Percentiles rank a stretch among this genome's conserved stretches.
Conservation (phyloP, 495 filamentous ascomycete genomes). For the Xylaria cubensis region DNA sequence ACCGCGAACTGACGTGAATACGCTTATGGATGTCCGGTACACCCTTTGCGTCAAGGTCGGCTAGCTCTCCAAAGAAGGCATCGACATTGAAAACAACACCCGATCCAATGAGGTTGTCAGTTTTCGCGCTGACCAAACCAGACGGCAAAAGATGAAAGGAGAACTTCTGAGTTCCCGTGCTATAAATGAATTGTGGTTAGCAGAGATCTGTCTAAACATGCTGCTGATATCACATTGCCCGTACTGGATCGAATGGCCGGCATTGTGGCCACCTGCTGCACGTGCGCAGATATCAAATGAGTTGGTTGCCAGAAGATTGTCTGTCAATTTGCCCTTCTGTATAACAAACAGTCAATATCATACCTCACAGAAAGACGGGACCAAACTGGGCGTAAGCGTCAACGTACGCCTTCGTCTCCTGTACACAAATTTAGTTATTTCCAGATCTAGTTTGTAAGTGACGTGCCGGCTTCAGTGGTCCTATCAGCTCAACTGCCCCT, state of each 20-base stretch:
- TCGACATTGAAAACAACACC: slow-evolving; percentile 86
- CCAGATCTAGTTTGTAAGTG: slow-evolving; percentile 8
- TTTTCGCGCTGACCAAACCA: slow-evolving; percentile 76
- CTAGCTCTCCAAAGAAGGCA: slow-evolving; percentile 85
- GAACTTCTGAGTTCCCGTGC: slow-evolving; percentile 63
- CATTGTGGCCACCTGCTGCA: slow-evolving; percentile 75
- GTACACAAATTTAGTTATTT: slow-evolving; percentile 17
- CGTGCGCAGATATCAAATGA: slow-evolving; percentile 54
- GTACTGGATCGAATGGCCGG: slow-evolving; percentile 41
- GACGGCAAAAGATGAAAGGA: slow-evolving; percentile 72
- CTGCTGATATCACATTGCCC: slow-evolving; percentile 9
- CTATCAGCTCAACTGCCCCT: neutral
- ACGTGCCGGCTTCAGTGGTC: neutral
- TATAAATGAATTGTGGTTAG: slow-evolving; percentile 44
- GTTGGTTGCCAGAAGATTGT: slow-evolving; percentile 27
- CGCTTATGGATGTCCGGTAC: slow-evolving; percentile 67
- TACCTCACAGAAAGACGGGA: slow-evolving; percentile 8
- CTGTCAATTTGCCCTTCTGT: slow-evolving; percentile 32
- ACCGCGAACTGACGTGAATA: slow-evolving; percentile 79
- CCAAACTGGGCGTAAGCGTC: neutral
- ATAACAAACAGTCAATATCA: slow-evolving; percentile 23
- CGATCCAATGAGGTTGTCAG: slow-evolving; percentile 84
- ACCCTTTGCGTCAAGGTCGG: slow-evolving; percentile 73
- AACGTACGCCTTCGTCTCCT: slow-evolving; percentile 33
- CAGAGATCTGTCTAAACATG: slow-evolving; percentile 60